Conservation (phyloP, 768 basidiomycete species). For the Termitomyces sp. region DNA sequence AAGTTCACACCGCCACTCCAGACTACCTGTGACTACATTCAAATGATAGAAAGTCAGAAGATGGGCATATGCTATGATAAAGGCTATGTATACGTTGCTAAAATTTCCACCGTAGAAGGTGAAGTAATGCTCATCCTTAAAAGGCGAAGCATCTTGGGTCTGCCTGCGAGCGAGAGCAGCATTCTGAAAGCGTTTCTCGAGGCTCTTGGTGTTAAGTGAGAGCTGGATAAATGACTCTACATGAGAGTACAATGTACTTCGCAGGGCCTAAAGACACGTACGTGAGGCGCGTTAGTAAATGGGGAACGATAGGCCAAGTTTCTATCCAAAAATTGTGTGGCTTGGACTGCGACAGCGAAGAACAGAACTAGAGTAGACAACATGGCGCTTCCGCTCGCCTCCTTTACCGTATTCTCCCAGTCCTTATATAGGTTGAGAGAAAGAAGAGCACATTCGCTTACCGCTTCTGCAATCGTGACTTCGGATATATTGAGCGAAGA, state of each 20-base stretch:
- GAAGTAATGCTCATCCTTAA: conserved; percentile 8
- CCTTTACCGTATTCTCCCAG: background rate
- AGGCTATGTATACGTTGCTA: conserved; percentile 23
- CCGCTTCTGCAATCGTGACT: background rate
- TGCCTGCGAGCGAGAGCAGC: conserved; percentile 1
- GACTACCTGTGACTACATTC: background rate
- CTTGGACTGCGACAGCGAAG: background rate
- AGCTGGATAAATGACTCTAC: background rate
- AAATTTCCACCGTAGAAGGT: conserved; percentile 8
- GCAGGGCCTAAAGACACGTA: background rate
- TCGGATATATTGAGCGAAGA: background rate
- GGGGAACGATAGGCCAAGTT: conserved; percentile 1
- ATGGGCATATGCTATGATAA: no score
- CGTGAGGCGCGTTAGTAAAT: background rate
- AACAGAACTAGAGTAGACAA: background rate
- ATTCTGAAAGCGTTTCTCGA: conserved; percentile 1
- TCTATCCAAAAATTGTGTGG: background rate
- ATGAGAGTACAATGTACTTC: background rate
- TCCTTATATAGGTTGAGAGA: background rate
- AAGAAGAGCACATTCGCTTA: background rate
- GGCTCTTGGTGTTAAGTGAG: background rate
- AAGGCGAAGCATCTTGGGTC: conserved; percentile 2
- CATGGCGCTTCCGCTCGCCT: background rate
- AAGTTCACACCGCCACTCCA: conserved; percentile 1
- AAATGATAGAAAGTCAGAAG: background rate